Base-by-base conservation (phyloP, 371 early-diverging fungal genomes). In the Phascolomyces articulosus region DNA sequence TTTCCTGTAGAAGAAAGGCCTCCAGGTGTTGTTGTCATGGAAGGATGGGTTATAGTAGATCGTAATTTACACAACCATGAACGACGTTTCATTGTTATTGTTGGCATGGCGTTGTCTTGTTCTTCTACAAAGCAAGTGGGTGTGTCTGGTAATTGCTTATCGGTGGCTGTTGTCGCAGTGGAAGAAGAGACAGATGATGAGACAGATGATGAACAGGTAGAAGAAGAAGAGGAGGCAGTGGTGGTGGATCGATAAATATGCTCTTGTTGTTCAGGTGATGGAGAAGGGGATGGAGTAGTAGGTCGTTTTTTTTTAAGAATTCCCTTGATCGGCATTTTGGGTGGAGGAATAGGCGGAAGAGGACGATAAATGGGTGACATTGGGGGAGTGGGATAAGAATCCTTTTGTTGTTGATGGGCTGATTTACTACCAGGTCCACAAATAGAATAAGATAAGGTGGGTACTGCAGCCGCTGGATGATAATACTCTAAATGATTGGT, bases 261-360 rank as follows among this genome's bases (percentile, higher is more conserved):
- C 13, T 55, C 48, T 40, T 48, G 51, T 51, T 60, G 51, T 31
- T 48, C 31, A 21, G 24, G 16, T 16, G 31, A 21, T 29, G 31
- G 38, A 21, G 15, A 16, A 28, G 49, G 49, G 15, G 61, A 18
- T 15, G 10, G 53, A n/a, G n/a, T n/a, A n/a, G n/a, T n/a, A n/a
- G n/a, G n/a, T n/a, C n/a, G n/a, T n/a, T n/a, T n/a, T 28, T 48
- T 31, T 49, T 60, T 60, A 7, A 60, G 61, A 26, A 60, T 60
- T 1, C 61, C 61, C 16, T 60, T 60, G 47, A 40, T 27, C 0
- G 60, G 60, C 34, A 31, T 24, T 7, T 31, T 48, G 11, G 34
- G 34, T 34, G 34, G 6, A 34, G 34, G 2, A 6, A 31, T 3
- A 31, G 31, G n/a, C n/a, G n/a, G n/a, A n/a, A n/a, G n/a, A n/a